Base-by-base conservation (phyloP, 768 basidiomycete species). In the Terana coerulea region DNA sequence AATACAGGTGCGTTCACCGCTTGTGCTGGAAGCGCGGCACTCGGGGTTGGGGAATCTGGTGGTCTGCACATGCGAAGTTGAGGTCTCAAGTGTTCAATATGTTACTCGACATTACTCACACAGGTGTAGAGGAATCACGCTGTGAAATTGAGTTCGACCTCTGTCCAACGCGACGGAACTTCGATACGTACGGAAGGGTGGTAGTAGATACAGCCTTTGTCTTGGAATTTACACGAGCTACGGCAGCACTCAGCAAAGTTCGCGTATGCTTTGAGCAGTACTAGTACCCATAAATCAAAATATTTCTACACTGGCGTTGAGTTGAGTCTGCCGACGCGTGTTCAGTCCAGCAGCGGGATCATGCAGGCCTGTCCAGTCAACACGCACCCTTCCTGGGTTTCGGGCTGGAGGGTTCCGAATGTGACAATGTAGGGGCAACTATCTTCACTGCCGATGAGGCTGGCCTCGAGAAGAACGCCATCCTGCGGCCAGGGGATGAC, bases 231-330 rank as follows among this genome's bases (percentile, higher is more conserved):
- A 73, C 92, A 95, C 51, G 76, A 84, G 35, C 91, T 93, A 50
- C 14, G 8, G 37, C 25, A 54, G 29, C 9, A 42, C 14, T 9
- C 4, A 31, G 57, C 3, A n/a, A 21, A 28, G 3, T 30, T 17
- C 29, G 2, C 21, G 24, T 2, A 55, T 67, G 57, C 5, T 14
- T 6, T 5, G 7, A 6, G 7, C 70, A 39, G n/a, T n/a, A n/a
- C n/a, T n/a, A n/a, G n/a, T 57, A 94, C 92, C 94, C 93, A 64
- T 94, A 88, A 56, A 95, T 94, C 66, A 88, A 73, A 46, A 94
- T 83, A 73, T 97, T 95, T 64, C 89, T 83, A 70, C 93, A 97
- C 62, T 93, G 87, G 47, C 86, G 80, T 66, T 85, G 83, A 12
- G 79, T 75, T 40, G 80, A 75, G 70, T 89, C 86, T 88, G 62